Evolutionary conservation across 2,329 filamentous ascomycete genomes (phyloP).

Genomic region (Helicocarpus griseus): DNA sequence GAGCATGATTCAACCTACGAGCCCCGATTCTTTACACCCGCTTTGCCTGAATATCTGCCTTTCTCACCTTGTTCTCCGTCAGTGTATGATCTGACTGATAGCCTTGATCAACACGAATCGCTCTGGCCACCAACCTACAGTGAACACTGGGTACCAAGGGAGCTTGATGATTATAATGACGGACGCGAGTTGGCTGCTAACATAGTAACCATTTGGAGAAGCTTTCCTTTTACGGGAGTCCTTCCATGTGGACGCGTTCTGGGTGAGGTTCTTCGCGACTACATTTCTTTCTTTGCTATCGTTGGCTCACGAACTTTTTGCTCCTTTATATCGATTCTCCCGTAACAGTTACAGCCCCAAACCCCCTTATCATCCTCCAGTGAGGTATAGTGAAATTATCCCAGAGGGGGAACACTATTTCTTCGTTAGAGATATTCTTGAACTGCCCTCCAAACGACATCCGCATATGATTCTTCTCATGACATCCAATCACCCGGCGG

Average conservation of each 20-base stretch:
- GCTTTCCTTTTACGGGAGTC: too few relatives aligned
- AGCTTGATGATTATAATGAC: not conserved
- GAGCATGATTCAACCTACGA: not conserved
- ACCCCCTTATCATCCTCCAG: too few relatives aligned
- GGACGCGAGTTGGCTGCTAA: not conserved
- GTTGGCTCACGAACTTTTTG: too few relatives aligned
- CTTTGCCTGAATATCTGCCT: not conserved
- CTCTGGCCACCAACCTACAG: not conserved
- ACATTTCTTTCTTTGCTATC: too few relatives aligned
- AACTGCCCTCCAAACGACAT: not conserved
- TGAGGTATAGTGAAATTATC: not conserved
- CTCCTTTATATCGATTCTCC: too few relatives aligned
- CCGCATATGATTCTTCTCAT: not conserved
- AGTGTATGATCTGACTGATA: not conserved
- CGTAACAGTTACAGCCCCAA: too few relatives aligned
- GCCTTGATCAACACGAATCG: not conserved
- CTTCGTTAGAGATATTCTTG: not conserved
- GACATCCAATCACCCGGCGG: not conserved
- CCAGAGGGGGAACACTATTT: not conserved
- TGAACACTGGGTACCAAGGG: not conserved
- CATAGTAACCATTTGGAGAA: too few relatives aligned
- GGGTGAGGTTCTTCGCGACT: too few relatives aligned
- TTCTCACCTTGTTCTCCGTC: not conserved
- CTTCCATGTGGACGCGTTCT: too few relatives aligned
- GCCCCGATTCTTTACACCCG: not conserved